Percentiles rank a stretch among this genome's conserved stretches.
These are phyloP conservation scores for Solanum ossicruentum DNA, from an alignment of 257 asterid genomes.

Conservation along the genomic window DNA sequence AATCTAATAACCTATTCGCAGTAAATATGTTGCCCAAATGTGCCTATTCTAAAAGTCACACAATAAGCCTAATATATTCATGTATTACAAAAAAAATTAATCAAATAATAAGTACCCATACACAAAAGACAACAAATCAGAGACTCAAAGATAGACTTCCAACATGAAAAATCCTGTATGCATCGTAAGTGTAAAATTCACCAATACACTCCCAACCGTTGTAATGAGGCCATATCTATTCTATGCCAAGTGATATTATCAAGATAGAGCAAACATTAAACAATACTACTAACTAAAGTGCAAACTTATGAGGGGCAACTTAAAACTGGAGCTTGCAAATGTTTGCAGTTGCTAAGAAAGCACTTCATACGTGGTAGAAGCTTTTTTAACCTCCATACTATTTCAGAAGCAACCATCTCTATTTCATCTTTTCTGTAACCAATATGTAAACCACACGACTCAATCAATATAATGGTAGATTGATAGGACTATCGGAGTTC, in stretches of 20 bases:
- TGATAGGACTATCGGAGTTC: neutral
- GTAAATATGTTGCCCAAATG: neutral
- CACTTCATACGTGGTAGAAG: neutral
- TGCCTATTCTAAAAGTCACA: neutral
- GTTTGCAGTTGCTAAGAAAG: neutral
- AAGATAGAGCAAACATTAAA: neutral
- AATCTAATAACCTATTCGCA: conserved; percentile 1
- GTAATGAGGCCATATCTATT: neutral
- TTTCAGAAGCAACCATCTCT: neutral
- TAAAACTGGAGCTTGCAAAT: neutral
- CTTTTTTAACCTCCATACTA: neutral
- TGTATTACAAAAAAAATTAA: neutral
- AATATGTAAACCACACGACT: neutral
- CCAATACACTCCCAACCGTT: neutral
- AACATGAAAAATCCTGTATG: neutral
- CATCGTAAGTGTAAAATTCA: neutral
- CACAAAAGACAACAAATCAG: neutral
- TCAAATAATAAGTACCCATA: neutral
- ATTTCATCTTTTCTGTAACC: neutral
- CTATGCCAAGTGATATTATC: neutral
- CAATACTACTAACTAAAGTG: neutral
- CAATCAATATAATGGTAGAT: neutral
- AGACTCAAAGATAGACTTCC: neutral
- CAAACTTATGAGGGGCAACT: neutral
- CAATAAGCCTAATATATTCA: neutral